Conservation (phyloP, 805 yeast species). For the Cyberlindnera subsufficiens region DNA sequence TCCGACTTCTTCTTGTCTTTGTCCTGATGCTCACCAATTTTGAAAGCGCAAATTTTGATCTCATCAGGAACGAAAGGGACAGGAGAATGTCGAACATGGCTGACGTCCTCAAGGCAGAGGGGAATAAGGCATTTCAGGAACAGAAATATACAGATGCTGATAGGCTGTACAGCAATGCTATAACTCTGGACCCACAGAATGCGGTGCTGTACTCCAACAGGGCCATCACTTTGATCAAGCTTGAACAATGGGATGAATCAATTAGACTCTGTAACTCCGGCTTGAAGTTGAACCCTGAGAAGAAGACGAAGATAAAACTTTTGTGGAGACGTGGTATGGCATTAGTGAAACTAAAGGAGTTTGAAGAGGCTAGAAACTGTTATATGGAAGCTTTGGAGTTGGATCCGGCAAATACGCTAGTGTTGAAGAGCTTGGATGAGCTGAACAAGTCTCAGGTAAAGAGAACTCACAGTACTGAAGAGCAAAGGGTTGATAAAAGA, state of each 20-base stretch:
- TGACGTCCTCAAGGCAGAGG: slow-evolving; percentile 31
- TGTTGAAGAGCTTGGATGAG: slow-evolving; percentile 29
- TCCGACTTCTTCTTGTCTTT: too few relatives aligned
- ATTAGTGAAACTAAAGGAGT: slow-evolving; percentile 23
- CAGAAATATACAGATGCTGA: slow-evolving; percentile 46
- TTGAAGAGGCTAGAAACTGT: slow-evolving; percentile 23
- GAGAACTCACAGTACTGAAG: slow-evolving; percentile 46
- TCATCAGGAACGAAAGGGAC: not conserved
- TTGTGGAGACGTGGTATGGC: slow-evolving; percentile 46
- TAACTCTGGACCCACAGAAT: slow-evolving; percentile 39
- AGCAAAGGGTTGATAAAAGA: slow-evolving; percentile 31
- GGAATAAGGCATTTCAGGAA: slow-evolving; percentile 46
- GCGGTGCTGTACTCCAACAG: slow-evolving; percentile 62
- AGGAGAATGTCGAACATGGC: slow-evolving; percentile 14
- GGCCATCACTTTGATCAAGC: slow-evolving; percentile 57
- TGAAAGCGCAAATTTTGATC: not conserved
- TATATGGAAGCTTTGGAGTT: slow-evolving; percentile 32
- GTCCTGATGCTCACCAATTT: too few relatives aligned
- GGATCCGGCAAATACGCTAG: slow-evolving; percentile 36
- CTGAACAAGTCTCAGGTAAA: slow-evolving; percentile 20
- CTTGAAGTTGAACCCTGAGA: slow-evolving; percentile 25
- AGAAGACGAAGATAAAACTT: slow-evolving; percentile 38
- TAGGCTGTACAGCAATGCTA: slow-evolving; percentile 49
- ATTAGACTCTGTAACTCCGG: slow-evolving; percentile 46
- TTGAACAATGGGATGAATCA: slow-evolving; percentile 44